Base-by-base conservation (phyloP, 73 alveolate species). In the Uronychia setigera region DNA sequence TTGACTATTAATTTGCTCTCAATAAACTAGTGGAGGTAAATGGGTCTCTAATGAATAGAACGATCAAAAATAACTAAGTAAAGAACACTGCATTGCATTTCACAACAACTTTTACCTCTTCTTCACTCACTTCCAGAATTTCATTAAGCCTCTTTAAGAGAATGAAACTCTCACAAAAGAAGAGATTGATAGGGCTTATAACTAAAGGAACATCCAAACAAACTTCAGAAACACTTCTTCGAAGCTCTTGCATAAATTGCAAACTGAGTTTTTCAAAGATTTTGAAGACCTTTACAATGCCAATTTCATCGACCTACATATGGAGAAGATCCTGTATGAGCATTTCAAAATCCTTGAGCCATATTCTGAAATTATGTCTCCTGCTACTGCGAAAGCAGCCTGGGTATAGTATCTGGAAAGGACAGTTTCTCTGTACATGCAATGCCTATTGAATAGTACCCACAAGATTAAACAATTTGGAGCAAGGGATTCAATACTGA, bases 371-470 rank as follows among this genome's bases (percentile, higher is more conserved):
- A 87, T 77, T 33, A 89, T 92, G 95, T 79, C 88, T 35, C 26
- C 76, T 31, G 78, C 79, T 0, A 80, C 93, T 0, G 29, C 92
- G 0, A 79, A 91, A 67, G 84, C 81, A 34, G 91, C 89, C 0
- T 85, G 94, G 92, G 74, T 84, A 29, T 25, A 77, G 67, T 85
- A 33, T 31, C 59, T 89, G 35, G 87, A 86, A 34, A 74, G 87
- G 67, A 84, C 97, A 33, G 91, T 79, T 26, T 58, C 84, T 1
- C 82, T 84, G 32, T 86, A 86, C 60, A 86, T 91, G 5, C 85
- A 91, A 35, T 74, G 89, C 80, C 79, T 85, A 88, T 87, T 89
- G 29, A 86, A 89, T 82, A 82, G 88, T n/a, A 89, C 92, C 35
- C 58, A 29, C 29, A 89, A 85, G 80, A 93, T 89, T 29, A 89